These are phyloP conservation scores for Arachis stenosperma DNA, from an alignment of 306 rosid genomes.

Conservation along the genomic window DNA sequence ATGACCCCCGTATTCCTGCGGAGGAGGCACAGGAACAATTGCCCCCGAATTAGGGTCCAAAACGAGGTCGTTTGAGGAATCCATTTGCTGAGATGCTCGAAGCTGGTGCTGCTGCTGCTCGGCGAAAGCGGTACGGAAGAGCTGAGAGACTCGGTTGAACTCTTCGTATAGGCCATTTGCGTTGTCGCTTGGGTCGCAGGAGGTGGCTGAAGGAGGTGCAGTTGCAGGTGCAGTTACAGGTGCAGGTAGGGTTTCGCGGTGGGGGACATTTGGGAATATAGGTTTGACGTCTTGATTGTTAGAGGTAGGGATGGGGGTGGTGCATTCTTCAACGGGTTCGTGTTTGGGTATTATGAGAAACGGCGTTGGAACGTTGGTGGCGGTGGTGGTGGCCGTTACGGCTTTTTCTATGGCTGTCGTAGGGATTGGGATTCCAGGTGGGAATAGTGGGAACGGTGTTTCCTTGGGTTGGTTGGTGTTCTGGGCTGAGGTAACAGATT, in stretches of 20 bases:
- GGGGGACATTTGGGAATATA: conserved; percentile 33
- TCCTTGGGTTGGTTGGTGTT: conserved; percentile 46
- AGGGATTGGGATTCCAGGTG: conserved; percentile 39
- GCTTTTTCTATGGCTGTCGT: not conserved
- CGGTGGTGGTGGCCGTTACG: not conserved
- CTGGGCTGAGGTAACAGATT: conserved; percentile 55
- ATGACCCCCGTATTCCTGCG: not conserved
- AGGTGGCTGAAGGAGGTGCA: not conserved
- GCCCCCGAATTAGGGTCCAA: conserved; percentile 60
- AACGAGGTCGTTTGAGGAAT: conserved; percentile 10
- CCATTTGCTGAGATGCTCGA: conserved; percentile 12
- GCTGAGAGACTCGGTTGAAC: conserved; percentile 63
- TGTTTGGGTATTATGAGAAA: conserved; percentile 65
- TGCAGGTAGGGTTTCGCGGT: conserved; percentile 44
- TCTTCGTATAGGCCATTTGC: conserved; percentile 46
- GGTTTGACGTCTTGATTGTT: not conserved
- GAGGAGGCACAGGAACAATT: conserved; percentile 58
- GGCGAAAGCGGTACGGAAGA: conserved; percentile 58
- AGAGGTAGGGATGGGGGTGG: not conserved
- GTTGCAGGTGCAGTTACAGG: conserved; percentile 1
- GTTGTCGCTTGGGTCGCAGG: conserved; percentile 41
- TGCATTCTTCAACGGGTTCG: conserved; percentile 67
- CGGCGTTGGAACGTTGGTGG: conserved; percentile 42
- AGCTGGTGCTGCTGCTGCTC: conserved; percentile 24
- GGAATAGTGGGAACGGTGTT: conserved; percentile 41